Evolutionary conservation across 2,329 filamentous ascomycete genomes (phyloP).

Genomic region (Fusarium torreyae): DNA sequence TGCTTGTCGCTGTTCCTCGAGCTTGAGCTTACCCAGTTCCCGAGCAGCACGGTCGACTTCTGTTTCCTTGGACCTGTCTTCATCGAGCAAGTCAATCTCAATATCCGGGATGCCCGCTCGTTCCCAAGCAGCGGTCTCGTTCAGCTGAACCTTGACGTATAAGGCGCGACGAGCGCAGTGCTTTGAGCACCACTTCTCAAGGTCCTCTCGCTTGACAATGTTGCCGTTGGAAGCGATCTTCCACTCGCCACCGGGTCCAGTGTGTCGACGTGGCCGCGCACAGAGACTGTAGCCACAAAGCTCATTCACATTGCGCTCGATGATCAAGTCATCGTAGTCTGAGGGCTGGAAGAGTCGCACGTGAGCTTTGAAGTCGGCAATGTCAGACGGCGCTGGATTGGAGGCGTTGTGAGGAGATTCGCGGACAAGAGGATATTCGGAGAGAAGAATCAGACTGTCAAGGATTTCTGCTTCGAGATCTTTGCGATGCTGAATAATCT

Average conservation of each 20-base stretch:
- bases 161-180: slow-evolving; percentile 84
- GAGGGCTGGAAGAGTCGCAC: slow-evolving; percentile 84
- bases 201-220: slow-evolving; percentile 78
- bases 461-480: slow-evolving; percentile 82
- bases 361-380: slow-evolving; percentile 73
- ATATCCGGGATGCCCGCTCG: slow-evolving; percentile 72
- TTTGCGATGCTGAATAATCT: slow-evolving; percentile 85
- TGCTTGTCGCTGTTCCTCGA: slow-evolving; percentile 61
- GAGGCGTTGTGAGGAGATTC: slow-evolving; percentile 59
- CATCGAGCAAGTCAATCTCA: slow-evolving; percentile 76
- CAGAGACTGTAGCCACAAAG: slow-evolving; percentile 91
- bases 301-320: slow-evolving; percentile 88
- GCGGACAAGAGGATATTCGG: slow-evolving; percentile 67
- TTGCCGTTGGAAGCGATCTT: slow-evolving; percentile 72
- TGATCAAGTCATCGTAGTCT: slow-evolving; percentile 90
- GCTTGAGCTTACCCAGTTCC: slow-evolving; percentile 59
- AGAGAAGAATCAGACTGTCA: slow-evolving; percentile 78
- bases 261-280: slow-evolving; percentile 71
- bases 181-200: slow-evolving; percentile 90
- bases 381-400: slow-evolving; percentile 71
- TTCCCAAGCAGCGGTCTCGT: slow-evolving; percentile 88
- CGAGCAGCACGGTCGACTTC: slow-evolving; percentile 57
- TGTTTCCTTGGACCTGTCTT: slow-evolving; percentile 69
- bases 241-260: slow-evolving; percentile 73
- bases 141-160: slow-evolving; percentile 91